Percentiles rank a stretch among this genome's conserved stretches.
These are phyloP conservation scores for Apophysomyces ossiformis DNA, from an alignment of 371 early-diverging fungal genomes.

Conservation along the genomic window DNA sequence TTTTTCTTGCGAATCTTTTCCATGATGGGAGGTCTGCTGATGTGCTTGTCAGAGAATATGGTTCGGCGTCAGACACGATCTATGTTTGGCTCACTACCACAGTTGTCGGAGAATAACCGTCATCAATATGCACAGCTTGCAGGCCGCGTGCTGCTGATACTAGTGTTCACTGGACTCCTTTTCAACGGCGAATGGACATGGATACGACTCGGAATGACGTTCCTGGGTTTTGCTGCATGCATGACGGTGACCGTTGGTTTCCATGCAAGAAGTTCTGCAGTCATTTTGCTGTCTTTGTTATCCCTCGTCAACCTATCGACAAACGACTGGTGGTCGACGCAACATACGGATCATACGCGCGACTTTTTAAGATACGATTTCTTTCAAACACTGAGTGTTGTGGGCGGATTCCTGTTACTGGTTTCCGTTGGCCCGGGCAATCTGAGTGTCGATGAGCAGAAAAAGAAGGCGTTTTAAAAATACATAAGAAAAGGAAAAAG, in stretches of 20 bases:
- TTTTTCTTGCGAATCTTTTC: slow-evolving; percentile 91
- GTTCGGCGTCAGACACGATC: slow-evolving; percentile 25
- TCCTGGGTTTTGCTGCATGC: slow-evolving; percentile 81
- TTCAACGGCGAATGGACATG: slow-evolving; percentile 81
- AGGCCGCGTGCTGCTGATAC: slow-evolving; percentile 88
- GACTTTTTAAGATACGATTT: slow-evolving; percentile 97
- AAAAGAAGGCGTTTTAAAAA: slow-evolving; percentile 82
- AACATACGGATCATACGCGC: slow-evolving; percentile 68
- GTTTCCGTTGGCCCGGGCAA: slow-evolving; percentile 92
- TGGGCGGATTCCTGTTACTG: slow-evolving; percentile 91
- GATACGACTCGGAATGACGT: slow-evolving; percentile 63
- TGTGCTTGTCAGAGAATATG: slow-evolving; percentile 80
- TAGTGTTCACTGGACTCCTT: slow-evolving; percentile 85
- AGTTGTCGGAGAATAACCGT: slow-evolving; percentile 75
- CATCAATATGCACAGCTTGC: slow-evolving; percentile 85
- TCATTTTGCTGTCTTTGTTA: slow-evolving; percentile 85
- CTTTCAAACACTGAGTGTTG: slow-evolving; percentile 95
- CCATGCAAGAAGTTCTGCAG: slow-evolving; percentile 93
- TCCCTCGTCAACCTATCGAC: slow-evolving; percentile 84
- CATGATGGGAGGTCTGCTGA: slow-evolving; percentile 87
- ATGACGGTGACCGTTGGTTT: slow-evolving; percentile 93
- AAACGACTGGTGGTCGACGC: slow-evolving; percentile 95
- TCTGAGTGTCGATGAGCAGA: slow-evolving; percentile 82
- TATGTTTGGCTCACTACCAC: slow-evolving; percentile 87
- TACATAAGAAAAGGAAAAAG: neutral